These are phyloP conservation scores for Avena sativa DNA, from an alignment of 176 grass and related monocot genomes.

Conservation along the genomic window DNA sequence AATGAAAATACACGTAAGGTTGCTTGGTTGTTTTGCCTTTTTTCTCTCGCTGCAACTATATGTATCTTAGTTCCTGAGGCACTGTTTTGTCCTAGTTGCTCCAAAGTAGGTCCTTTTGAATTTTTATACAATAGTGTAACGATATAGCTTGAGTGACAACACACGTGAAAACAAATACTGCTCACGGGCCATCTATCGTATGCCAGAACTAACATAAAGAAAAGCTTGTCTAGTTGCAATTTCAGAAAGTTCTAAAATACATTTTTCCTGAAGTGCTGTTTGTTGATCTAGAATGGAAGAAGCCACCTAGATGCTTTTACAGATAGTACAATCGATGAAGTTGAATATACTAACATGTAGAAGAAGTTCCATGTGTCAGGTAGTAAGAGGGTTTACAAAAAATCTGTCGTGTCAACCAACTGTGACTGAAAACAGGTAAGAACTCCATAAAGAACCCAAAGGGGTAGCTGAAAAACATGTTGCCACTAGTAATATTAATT, in stretches of 20 bases:
- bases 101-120: constrained; percentile 6
- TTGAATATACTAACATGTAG: background rate
- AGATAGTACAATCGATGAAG: constrained; percentile 6
- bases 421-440: constrained; percentile 41
- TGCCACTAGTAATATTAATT: constrained; percentile 30
- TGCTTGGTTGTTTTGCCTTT: constrained; percentile 25
- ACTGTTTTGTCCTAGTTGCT: constrained; percentile 3
- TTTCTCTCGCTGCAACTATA: background rate
- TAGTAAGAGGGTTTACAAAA: constrained; percentile 53
- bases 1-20: constrained; percentile 30
- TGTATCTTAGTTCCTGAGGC: constrained; percentile 25
- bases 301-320: constrained; percentile 28
- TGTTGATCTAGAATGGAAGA: constrained; percentile 8
- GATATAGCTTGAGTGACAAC: background rate
- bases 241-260: background rate
- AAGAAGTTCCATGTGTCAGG: constrained; percentile 42
- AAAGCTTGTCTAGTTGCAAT: background rate
- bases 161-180: background rate
- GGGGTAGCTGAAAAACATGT: background rate
- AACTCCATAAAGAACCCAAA: constrained; percentile 48
- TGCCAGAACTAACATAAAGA: background rate
- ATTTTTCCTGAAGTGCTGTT: constrained; percentile 7
- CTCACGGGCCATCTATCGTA: background rate
- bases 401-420: constrained; percentile 51
- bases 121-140: background rate